A percentile compares a stretch with the other conserved stretches of the same genome.
Evolutionary conservation across 2,329 filamentous ascomycete species (phyloP).

Genomic region (Verticillium albo-atrum): DNA sequence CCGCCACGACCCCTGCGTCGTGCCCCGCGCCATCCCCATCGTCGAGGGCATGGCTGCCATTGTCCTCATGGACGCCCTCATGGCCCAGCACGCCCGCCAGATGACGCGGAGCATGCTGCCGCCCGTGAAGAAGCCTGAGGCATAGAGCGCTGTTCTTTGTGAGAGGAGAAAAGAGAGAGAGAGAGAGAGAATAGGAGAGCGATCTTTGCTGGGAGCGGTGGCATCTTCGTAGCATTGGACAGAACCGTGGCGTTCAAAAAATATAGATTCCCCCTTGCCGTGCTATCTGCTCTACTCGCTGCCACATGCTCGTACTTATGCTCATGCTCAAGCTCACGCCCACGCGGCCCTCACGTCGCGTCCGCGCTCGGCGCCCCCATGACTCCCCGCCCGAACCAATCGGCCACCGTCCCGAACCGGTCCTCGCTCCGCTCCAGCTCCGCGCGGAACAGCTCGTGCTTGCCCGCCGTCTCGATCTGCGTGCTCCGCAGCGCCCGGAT

Average conservation of each 20-base stretch:
- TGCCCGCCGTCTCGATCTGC: slow-evolving; percentile 79
- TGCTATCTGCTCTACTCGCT: background rate
- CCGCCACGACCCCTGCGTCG: slow-evolving; percentile 89
- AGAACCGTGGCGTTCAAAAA: background rate
- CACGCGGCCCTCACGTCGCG: too few species aligned
- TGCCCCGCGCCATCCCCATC: slow-evolving; percentile 80
- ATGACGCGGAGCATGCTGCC: slow-evolving; percentile 10
- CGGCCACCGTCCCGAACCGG: slow-evolving; percentile 83
- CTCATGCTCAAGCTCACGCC: background rate
- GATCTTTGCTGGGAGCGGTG: background rate
- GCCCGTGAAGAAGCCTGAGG: slow-evolving; percentile 8
- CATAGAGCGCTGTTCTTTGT: too few species aligned
- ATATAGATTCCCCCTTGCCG: background rate
- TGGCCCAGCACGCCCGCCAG: slow-evolving; percentile 69
- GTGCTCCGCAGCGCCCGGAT: slow-evolving; percentile 81
- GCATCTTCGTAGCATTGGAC: background rate
- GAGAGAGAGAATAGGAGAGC: background rate
- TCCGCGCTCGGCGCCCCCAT: slow-evolving; percentile 56
- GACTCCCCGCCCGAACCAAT: slow-evolving; percentile 92
- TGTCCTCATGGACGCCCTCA: slow-evolving; percentile 79
- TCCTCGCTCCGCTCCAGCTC: slow-evolving; percentile 75
- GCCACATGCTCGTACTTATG: background rate
- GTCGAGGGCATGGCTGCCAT: slow-evolving; percentile 90
- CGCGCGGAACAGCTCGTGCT: slow-evolving; percentile 84
- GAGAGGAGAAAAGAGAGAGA: background rate